A percentile compares a stretch with the other conserved stretches of the same genome.
Conservation (phyloP, 768 basidiomycete species). For the Hygrocybe punicea region DNA sequence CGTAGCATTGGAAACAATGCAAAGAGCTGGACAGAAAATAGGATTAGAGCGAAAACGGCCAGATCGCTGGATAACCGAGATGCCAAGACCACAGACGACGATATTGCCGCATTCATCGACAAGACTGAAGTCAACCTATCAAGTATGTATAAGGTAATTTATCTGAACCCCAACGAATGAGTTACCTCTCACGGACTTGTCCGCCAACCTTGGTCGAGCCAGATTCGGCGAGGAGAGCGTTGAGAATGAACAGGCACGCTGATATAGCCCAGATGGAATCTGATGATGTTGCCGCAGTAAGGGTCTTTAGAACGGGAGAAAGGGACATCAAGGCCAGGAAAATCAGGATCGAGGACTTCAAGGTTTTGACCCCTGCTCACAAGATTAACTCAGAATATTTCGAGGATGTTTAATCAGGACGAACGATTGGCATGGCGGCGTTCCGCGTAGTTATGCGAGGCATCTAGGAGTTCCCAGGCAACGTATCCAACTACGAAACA, state of each 20-base stretch:
- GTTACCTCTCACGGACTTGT: constrained; percentile 58
- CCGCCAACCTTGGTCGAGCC: constrained; percentile 45
- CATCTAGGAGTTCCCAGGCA: constrained; percentile 57
- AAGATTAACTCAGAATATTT: background rate
- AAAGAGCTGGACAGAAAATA: constrained; percentile 80
- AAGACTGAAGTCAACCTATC: constrained; percentile 74
- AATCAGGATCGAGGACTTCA: constrained; percentile 82
- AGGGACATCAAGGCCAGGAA: constrained; percentile 86
- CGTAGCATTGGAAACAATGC: constrained; percentile 81
- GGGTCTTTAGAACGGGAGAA: constrained; percentile 84
- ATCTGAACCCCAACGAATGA: constrained; percentile 7
- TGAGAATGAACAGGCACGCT: constrained; percentile 78
- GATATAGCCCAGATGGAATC: constrained; percentile 97
- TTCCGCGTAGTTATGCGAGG: constrained; percentile 22
- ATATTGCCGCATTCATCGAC: constrained; percentile 89
- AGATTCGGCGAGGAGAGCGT: constrained; percentile 82
- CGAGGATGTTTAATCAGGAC: constrained; percentile 5
- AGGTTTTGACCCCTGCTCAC: constrained; percentile 57
- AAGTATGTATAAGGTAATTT: constrained; percentile 21
- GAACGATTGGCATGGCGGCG: constrained; percentile 18
- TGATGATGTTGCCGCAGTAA: constrained; percentile 92
- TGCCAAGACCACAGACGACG: constrained; percentile 88
- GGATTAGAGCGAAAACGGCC: constrained; percentile 83
- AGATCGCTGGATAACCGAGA: constrained; percentile 81
- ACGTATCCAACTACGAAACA: constrained; percentile 61